Conservation (phyloP, 2,329 filamentous ascomycete species). For the Colletotrichum theobromicola region DNA sequence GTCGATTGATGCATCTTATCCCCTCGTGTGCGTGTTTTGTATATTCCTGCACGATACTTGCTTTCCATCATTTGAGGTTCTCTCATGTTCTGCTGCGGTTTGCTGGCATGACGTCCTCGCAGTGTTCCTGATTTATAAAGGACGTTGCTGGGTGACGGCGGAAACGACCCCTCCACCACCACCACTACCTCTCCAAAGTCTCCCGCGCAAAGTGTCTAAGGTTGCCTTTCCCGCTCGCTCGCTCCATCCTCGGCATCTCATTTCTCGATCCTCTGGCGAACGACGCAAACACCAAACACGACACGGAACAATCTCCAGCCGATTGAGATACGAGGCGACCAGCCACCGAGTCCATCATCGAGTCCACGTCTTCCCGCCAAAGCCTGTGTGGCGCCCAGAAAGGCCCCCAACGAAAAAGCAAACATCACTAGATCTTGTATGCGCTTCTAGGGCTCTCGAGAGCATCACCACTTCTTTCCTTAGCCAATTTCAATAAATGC, state of each 20-base stretch:
- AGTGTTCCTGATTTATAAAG: slow-evolving; percentile 17
- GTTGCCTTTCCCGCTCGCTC: not conserved
- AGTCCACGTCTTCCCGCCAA: not conserved
- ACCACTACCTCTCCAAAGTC: not conserved
- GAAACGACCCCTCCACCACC: slow-evolving; percentile 4
- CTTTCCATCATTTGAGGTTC: not conserved
- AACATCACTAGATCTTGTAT: not conserved
- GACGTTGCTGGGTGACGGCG: slow-evolving; percentile 20
- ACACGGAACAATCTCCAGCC: not conserved
- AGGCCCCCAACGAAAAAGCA: not conserved
- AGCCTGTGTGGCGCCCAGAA: not conserved
- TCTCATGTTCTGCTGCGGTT: not conserved
- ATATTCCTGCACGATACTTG: not conserved
- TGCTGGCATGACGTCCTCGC: slow-evolving; percentile 14
- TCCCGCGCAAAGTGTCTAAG: not conserved
- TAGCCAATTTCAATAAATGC: slow-evolving; percentile 13
- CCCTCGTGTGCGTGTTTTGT: not conserved
- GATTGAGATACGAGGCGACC: slow-evolving; percentile 7
- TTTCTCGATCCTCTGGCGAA: not conserved
- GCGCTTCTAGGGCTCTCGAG: not conserved
- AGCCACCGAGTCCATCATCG: not conserved
- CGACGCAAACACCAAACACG: not conserved
- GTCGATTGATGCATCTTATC: not conserved
- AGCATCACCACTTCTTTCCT: not conserved
- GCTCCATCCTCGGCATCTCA: not conserved